Evolutionary conservation across 768 basidiomycete species (phyloP), one percentile per base, ranked within the genome.

Genomic region (Tricholoma sp.): DNA sequence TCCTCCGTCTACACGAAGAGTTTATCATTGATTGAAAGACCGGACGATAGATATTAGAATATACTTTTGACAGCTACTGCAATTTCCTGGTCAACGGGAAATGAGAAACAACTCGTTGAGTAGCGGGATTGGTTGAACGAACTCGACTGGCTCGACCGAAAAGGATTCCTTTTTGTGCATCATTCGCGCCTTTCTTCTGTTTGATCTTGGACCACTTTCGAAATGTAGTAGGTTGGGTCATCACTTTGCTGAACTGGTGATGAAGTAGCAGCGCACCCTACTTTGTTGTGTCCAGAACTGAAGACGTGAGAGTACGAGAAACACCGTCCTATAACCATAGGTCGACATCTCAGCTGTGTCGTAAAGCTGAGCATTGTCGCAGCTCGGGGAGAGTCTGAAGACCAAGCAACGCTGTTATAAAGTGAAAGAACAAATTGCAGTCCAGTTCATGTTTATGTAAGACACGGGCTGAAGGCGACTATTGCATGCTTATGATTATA

Each of bases 121-220:
- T 33, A 28, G 9, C 7, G 15, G 8, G n/a, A 45, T 54, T 34
- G 15, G 47, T 45, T 11, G 2, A 12, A 61, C 84, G 37, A 67
- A 89, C 87, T 56, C 77, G 74, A 56, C 74, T 75, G 13, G 80
- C 78, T 65, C 74, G 83, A 33, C 80, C 74, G 49, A 82, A 86
- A n/a, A 84, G 47, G 42, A 73, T 72, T 52, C 84, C 80, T 65
- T 80, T 86, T 61, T 81, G 79, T 7, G 75, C 73, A 65, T 89
- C 87, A 59, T 77, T 81, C n/a, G 75, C 70, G 15, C 84, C 86
- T 63, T 89, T 89, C 64, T 76, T 80, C 54, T 84, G 79, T 65
- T 87, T 86, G 64, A 88, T 88, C 77, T 88, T 88, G 0, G 86
- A 86, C 86, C 86, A 88, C 86, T 88, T 57, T 9, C 53, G 52